phyloP scores from a whole-genome alignment of 202 grass and related monocot genomes.

The Sporobolus alterniflorus region DNA sequence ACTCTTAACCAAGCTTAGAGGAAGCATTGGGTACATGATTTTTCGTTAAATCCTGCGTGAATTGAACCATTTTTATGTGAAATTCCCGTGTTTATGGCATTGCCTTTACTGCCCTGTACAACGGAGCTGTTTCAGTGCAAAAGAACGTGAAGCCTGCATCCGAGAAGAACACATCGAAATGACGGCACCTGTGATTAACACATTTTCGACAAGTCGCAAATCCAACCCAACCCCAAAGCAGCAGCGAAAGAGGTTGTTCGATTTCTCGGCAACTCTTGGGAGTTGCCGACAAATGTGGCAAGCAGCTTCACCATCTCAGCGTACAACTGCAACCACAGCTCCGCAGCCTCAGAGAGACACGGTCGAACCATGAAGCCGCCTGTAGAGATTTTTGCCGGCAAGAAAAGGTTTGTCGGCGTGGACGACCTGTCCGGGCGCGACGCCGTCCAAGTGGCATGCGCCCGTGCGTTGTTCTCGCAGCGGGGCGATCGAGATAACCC shows the following conservation, averaged over 20 bases:
- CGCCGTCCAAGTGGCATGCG: slow-evolving; percentile 31
- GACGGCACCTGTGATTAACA: background rate
- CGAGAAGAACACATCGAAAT: background rate
- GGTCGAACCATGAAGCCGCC: background rate
- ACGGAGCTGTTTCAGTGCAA: background rate
- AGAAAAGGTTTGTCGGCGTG: background rate
- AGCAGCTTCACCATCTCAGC: slow-evolving; percentile 8
- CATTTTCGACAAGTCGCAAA: slow-evolving; percentile 13
- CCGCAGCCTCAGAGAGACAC: background rate
- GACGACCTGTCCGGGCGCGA: slow-evolving; percentile 8
- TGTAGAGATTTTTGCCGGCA: background rate
- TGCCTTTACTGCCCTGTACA: background rate
- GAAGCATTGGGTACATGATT: background rate
- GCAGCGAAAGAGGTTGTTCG: slow-evolving; percentile 7
- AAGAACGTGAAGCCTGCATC: background rate
- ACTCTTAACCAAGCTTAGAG: background rate
- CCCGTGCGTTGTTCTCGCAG: background rate
- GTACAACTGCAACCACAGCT: background rate
- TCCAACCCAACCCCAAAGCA: slow-evolving; percentile 46
- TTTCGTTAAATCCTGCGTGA: background rate
- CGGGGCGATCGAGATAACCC: background rate
- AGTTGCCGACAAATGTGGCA: slow-evolving; percentile 32
- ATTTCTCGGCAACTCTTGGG: slow-evolving; percentile 1
- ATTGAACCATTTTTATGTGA: background rate
- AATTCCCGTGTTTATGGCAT: background rate